Evolutionary conservation across 805 yeast species (phyloP).

Genomic region (Lachancea sp.): DNA sequence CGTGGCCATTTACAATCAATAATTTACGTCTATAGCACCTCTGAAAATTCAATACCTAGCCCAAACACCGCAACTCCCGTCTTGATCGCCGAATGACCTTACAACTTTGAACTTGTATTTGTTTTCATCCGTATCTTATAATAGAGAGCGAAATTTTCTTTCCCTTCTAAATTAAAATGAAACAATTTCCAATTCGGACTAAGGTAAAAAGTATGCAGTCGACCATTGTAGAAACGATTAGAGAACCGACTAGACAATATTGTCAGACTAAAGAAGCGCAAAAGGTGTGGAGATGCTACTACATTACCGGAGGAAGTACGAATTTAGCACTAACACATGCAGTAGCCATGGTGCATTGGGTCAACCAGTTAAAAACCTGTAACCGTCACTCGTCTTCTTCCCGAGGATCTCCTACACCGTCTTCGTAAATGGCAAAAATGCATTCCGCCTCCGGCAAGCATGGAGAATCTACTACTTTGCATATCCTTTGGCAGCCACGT

Average conservation of each 20-base stretch:
- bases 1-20: constrained; percentile 7
- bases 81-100: background rate
- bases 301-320: no score
- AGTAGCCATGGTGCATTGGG: no score
- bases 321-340: no score
- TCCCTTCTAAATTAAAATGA: constrained; percentile 3
- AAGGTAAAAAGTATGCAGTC: background rate
- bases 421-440: constrained; percentile 91
- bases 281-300: background rate
- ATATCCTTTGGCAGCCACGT: constrained; percentile 83
- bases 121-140: background rate
- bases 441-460: constrained; percentile 94
- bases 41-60: background rate
- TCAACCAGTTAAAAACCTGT: no score
- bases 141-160: constrained; percentile 6
- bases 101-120: no score
- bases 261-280: background rate
- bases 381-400: constrained; percentile 56
- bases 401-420: constrained; percentile 93
- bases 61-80: background rate
- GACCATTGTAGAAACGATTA: background rate
- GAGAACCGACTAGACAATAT: background rate
- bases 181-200: background rate
- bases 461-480: constrained; percentile 94
- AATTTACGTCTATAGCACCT: background rate